Base-by-base conservation (phyloP, 352 stramenopile species). In the Phytophthora fragariaefolia region DNA sequence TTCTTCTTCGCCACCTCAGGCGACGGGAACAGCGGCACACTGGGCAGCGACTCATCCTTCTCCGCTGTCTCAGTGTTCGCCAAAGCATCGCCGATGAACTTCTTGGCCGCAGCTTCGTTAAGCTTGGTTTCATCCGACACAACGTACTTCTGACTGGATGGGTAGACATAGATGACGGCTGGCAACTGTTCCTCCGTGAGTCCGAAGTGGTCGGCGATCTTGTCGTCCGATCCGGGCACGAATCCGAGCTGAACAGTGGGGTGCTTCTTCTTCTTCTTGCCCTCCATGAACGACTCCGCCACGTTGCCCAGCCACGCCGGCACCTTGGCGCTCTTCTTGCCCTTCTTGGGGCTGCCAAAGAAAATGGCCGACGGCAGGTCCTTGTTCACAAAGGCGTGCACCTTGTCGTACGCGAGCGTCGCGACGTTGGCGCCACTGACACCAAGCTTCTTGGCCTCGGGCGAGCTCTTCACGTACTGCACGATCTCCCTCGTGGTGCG, bases 1-100 rank as follows among this genome's bases (percentile, higher is more conserved):
- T 89, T 89, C 73, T 90, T 91, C 74, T 87, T 91, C 4, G 87
- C 74, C n/a, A 85, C 66, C 46, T 91, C 76, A 0, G 81, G 81
- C 13, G 78, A 75, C n/a, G 84, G 83, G 73, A 95, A 95, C 34
- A 79, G 43, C 12, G 83, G 80, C 2, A 95, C 68, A 2, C 32
- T 72, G 15, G 59, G 36, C 32, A 87, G 66, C 0, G 53, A 49
- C 2, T 79, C 71, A 3, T 73, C 72, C 30, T 60, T 71, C 72
- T 83, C 65, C 0, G 69, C 61, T 0, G 55, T 42, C 6, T 77
- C 62, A 28, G 73, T 72, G 5, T 83, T 66, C 20, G 54, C 61
- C 36, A 92, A 24, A 0, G 79, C 73, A 23, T 79, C 68, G 9
- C 50, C 20, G 55, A 95, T 88, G 34, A 95, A 95, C 43, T 76